These are phyloP conservation scores for Laburnicola sp. DNA, from an alignment of 2,329 filamentous ascomycete species.

Conservation along the genomic window DNA sequence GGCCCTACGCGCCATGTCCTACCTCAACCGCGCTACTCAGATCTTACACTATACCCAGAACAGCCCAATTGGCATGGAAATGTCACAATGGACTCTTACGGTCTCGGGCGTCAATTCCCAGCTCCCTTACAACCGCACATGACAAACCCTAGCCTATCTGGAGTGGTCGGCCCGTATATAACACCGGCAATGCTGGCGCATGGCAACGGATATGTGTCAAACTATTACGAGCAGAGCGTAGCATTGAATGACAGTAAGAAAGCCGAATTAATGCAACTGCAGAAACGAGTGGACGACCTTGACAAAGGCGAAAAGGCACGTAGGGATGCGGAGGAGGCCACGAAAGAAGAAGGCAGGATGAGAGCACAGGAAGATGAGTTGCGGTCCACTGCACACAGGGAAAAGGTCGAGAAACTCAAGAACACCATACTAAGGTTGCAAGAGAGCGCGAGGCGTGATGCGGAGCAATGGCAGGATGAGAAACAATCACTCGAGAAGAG, in stretches of 20 bases:
- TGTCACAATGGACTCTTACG: not conserved
- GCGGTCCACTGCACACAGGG: not conserved
- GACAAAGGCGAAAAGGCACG: not conserved
- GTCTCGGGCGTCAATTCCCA: not conserved
- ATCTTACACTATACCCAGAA: not conserved
- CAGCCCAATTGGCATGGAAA: not conserved
- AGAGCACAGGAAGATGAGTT: slow-evolving; percentile 2
- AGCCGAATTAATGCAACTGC: not conserved
- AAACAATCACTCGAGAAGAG: not conserved
- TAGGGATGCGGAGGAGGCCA: not conserved
- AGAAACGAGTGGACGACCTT: not conserved
- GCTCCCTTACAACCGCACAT: not conserved
- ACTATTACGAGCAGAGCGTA: not conserved
- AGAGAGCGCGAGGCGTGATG: not conserved
- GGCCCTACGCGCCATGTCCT: not conserved
- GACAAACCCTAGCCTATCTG: not conserved
- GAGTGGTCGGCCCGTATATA: not conserved
- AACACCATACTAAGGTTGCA: not conserved
- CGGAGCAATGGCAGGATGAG: slow-evolving; percentile 2
- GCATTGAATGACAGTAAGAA: not conserved
- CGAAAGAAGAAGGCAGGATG: not conserved
- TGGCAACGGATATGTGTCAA: not conserved
- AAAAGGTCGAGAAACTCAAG: not conserved
- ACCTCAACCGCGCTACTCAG: not conserved
- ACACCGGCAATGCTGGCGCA: too few species aligned